phyloP scores from a whole-genome alignment of 2,329 filamentous ascomycete genomes.

The Xylaria sp. region DNA sequence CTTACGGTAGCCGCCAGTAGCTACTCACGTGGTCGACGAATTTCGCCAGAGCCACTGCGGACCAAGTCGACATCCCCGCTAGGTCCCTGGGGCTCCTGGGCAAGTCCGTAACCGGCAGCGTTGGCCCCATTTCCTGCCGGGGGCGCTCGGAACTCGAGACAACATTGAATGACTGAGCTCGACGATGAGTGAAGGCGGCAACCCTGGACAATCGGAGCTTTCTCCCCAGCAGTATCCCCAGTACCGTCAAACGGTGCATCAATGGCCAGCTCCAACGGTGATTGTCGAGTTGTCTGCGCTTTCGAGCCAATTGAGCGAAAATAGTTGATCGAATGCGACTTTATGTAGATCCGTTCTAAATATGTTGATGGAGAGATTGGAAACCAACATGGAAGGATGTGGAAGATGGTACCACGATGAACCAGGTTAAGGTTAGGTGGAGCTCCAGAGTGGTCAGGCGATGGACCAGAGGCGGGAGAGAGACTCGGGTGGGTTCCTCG shows the following conservation, averaged over 20 bases:
- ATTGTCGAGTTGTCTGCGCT: too few species aligned
- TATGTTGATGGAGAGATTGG: neutral
- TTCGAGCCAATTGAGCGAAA: too few species aligned
- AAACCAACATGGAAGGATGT: neutral
- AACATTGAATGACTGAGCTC: neutral
- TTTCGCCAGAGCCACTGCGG: slow-evolving; percentile 31
- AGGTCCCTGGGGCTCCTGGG: slow-evolving; percentile 21
- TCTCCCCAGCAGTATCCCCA: neutral
- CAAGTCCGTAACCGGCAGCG: slow-evolving; percentile 31
- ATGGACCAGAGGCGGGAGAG: neutral
- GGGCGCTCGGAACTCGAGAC: slow-evolving; percentile 25
- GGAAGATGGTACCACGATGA: neutral
- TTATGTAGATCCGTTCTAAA: neutral
- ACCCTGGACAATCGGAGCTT: neutral
- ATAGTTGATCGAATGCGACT: neutral
- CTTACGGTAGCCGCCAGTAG: slow-evolving; percentile 26
- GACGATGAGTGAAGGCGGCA: slow-evolving; percentile 2
- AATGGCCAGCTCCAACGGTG: neutral
- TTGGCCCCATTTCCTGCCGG: slow-evolving; percentile 27
- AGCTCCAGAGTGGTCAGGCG: neutral
- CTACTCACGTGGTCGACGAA: slow-evolving; percentile 37
- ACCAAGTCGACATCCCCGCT: slow-evolving; percentile 29
- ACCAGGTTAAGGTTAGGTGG: neutral
- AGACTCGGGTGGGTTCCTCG: neutral
- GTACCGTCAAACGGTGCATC: neutral